Evolutionary conservation across 2,329 filamentous ascomycete genomes (phyloP).

Genomic region (Claviceps cyperi): DNA sequence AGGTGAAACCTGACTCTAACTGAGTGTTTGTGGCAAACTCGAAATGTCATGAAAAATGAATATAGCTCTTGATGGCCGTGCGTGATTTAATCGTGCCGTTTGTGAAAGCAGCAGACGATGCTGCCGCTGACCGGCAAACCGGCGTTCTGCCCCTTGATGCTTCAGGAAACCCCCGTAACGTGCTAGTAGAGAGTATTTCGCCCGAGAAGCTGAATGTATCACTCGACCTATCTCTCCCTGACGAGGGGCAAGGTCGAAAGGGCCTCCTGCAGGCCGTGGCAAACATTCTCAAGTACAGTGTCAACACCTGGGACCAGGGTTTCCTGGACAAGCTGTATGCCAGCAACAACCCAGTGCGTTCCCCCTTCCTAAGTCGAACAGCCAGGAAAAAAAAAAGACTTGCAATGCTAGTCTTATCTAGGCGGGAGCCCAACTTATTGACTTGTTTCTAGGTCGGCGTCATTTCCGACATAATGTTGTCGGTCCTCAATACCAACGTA

Average conservation of each 20-base stretch:
- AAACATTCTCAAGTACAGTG: constrained; percentile 66
- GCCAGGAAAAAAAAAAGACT: background rate
- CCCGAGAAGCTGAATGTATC: constrained; percentile 43
- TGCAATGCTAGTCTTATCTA: background rate
- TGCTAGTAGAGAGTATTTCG: constrained; percentile 48
- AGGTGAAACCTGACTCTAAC: background rate
- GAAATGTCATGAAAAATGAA: background rate
- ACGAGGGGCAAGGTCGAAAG: constrained; percentile 47
- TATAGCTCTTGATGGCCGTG: constrained; percentile 52
- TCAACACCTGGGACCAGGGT: constrained; percentile 98
- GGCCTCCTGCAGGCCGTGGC: constrained; percentile 60
- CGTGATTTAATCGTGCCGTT: constrained; percentile 56
- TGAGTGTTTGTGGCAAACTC: background rate
- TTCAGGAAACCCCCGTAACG: constrained; percentile 31
- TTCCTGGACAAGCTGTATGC: constrained; percentile 93
- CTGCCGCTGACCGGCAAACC: constrained; percentile 32
- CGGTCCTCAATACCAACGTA: constrained; percentile 80
- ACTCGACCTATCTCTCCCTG: constrained; percentile 44
- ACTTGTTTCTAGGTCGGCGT: constrained; percentile 51
- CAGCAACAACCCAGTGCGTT: constrained; percentile 63
- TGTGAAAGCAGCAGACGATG: constrained; percentile 54
- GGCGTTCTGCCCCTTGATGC: constrained; percentile 32
- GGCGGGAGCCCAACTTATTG: background rate
- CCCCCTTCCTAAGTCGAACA: background rate
- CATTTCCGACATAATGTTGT: constrained; percentile 69